phyloP scores from a whole-genome alignment of 2,329 filamentous ascomycete genomes.

The Cordyceps fumosorosea region DNA sequence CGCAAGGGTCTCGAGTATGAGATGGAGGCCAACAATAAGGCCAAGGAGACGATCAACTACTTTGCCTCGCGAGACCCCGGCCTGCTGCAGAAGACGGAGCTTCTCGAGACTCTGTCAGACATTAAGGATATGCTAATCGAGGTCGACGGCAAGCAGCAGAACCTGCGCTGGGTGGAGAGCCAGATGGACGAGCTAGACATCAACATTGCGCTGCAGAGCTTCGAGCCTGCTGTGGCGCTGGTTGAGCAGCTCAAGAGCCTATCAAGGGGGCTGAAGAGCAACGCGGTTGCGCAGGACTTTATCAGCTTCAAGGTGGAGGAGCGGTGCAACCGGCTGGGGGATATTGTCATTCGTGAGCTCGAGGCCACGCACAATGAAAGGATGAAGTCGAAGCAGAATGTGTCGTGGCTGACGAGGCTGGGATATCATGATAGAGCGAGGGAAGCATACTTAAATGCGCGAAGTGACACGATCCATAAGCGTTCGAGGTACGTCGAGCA shows the following conservation, averaged over 20 bases:
- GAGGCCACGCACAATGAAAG: constrained; percentile 71
- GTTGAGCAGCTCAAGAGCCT: constrained; percentile 81
- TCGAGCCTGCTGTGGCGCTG: constrained; percentile 74
- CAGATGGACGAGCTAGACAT: constrained; percentile 97
- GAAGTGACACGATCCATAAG: constrained; percentile 71
- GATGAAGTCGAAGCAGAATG: constrained; percentile 70
- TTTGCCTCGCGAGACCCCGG: constrained; percentile 73
- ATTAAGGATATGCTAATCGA: constrained; percentile 88
- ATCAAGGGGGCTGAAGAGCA: constrained; percentile 74
- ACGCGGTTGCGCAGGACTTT: constrained; percentile 81
- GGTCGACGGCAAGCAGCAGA: constrained; percentile 93
- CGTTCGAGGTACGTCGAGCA: constrained; percentile 61
- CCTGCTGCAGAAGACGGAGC: constrained; percentile 69
- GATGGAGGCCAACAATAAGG: constrained; percentile 78
- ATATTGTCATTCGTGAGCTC: constrained; percentile 69
- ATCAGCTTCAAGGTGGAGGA: constrained; percentile 89
- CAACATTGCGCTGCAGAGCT: constrained; percentile 83
- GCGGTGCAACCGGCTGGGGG: constrained; percentile 69
- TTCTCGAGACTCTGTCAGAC: constrained; percentile 70
- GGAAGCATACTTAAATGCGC: constrained; percentile 76
- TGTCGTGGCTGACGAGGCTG: constrained; percentile 76
- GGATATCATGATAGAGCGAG: constrained; percentile 87
- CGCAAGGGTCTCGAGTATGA: constrained; percentile 80
- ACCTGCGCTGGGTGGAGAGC: constrained; percentile 88
- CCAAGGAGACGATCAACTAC: constrained; percentile 79